Evolutionary conservation across 306 rosid species (phyloP), one percentile per base, ranked within the genome.

Genomic region (Prunus dulcis): DNA sequence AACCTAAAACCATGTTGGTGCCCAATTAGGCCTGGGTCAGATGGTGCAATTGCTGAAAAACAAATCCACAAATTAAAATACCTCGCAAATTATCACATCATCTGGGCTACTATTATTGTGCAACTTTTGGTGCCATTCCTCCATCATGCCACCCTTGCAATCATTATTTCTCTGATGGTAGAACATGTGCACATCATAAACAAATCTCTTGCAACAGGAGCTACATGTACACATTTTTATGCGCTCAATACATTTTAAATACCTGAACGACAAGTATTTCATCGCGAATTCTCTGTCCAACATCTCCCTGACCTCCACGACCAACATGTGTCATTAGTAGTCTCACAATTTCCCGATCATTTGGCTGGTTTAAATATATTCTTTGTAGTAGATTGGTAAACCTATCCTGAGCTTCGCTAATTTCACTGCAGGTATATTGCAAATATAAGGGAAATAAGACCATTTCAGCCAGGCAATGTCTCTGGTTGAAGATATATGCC

Each of bases 111-210:
- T 79, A 72, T 76, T 76, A 62, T 83, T 83, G 76, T 83, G 86
- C 71, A 83, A 66, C 79, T 83, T 83, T 71, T 83, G 86, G 72
- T 83, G 86, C 86, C 83, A 83, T 70, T 83, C 86, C 81, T 83
- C 86, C 83, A 79, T 79, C 86, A 83, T 83, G 53, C 81, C 81
- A 28, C 46, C 63, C 53, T 76, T 76, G 67, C 81, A 79, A 69
- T 83, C 78, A 71, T 83, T 75, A 27, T 83, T 83, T 53, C 77
- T 83, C 83, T 83, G 86, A 71, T 74, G 63, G 47, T 38, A 43
- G 61, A 60, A 30, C 69, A 11, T 34, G 19, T 13, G 60, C 52
- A 46, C 19, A 41, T 62, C 22, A 55, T 20, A 74, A 52, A 53
- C 28, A 68, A 43, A 23, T 38, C 14, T 30, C 70, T 18, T 25